phyloP scores from a whole-genome alignment of 1,284 basidiomycete genomes.

The Kwoniella shivajii region DNA sequence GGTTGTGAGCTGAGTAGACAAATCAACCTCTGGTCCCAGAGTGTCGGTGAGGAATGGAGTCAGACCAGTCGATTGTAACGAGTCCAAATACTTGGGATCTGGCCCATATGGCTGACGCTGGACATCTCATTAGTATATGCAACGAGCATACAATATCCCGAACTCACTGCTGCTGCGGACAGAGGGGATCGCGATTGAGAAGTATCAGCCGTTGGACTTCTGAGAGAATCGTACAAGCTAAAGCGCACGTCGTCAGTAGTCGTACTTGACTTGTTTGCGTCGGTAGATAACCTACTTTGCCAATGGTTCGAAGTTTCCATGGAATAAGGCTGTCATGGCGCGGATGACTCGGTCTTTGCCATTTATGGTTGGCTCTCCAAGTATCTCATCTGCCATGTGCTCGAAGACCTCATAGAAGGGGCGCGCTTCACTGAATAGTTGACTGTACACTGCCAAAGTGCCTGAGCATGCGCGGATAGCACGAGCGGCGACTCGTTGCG shows the following conservation, averaged over 20 bases:
- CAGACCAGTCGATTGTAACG: background rate
- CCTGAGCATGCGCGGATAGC: conserved; percentile 25
- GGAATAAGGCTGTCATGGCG: background rate
- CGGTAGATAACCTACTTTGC: too few relatives aligned
- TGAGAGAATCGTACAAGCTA: conserved; percentile 4
- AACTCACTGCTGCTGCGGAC: too few relatives aligned
- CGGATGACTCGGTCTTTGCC: background rate
- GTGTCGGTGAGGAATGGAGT: background rate
- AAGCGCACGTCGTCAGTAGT: background rate
- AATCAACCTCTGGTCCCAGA: background rate
- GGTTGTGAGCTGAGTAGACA: background rate
- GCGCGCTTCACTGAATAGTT: conserved; percentile 19
- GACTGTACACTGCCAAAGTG: conserved; percentile 24
- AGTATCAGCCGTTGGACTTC: too few relatives aligned
- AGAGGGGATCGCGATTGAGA: too few relatives aligned
- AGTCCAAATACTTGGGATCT: too few relatives aligned
- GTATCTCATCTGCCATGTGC: conserved; percentile 22
- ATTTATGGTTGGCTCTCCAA: background rate
- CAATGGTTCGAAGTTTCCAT: conserved; percentile 1
- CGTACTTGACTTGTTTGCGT: too few relatives aligned
- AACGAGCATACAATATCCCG: too few relatives aligned
- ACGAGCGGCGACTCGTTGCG: conserved; percentile 12
- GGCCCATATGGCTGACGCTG: too few relatives aligned
- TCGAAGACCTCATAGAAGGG: conserved; percentile 28
- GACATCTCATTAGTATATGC: too few relatives aligned